Evolutionary conservation across 2,329 filamentous ascomycete genomes (phyloP).

Genomic region (Cladophialophora exuberans): DNA sequence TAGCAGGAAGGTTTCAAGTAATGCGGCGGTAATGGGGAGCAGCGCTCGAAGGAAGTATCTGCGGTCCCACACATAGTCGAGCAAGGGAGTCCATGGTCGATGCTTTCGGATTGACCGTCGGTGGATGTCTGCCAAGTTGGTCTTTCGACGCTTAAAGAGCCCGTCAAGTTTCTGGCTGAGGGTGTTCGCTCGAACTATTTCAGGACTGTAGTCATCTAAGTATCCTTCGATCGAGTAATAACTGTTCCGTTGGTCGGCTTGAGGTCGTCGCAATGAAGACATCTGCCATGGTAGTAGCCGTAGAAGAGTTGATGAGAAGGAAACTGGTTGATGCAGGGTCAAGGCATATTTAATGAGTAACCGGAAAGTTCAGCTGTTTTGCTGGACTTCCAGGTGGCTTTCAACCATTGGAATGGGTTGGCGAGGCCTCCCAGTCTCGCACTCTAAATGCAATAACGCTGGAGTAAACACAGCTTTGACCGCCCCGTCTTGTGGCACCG

Average conservation of each 20-base stretch:
- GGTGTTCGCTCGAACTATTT: slow-evolving; percentile 6
- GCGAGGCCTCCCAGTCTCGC: too few relatives aligned
- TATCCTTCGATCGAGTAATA: slow-evolving; percentile 10
- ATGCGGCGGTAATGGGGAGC: slow-evolving; percentile 5
- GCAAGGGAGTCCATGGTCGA: slow-evolving; percentile 10
- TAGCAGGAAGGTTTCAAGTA: slow-evolving; percentile 6
- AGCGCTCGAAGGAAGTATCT: slow-evolving; percentile 8
- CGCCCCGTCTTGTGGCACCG: too few relatives aligned
- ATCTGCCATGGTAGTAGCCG: slow-evolving; percentile 11
- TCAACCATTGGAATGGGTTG: too few relatives aligned
- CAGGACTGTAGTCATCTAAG: slow-evolving; percentile 13
- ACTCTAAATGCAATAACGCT: too few relatives aligned
- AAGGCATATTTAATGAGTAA: too few relatives aligned
- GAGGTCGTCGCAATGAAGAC: background rate
- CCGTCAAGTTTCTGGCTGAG: slow-evolving; percentile 1
- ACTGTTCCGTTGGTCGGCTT: slow-evolving; percentile 3
- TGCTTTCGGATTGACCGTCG: slow-evolving; percentile 1
- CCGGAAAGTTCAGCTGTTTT: too few relatives aligned
- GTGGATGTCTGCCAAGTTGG: slow-evolving; percentile 1
- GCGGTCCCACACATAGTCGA: slow-evolving; percentile 10
- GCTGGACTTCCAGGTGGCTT: too few relatives aligned
- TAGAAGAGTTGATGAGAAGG: background rate
- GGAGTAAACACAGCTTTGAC: too few relatives aligned
- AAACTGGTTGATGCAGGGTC: background rate
- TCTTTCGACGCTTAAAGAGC: slow-evolving; percentile 12